Conservation (phyloP, 2,329 filamentous ascomycete species). For the Aspergillus fischeri region DNA sequence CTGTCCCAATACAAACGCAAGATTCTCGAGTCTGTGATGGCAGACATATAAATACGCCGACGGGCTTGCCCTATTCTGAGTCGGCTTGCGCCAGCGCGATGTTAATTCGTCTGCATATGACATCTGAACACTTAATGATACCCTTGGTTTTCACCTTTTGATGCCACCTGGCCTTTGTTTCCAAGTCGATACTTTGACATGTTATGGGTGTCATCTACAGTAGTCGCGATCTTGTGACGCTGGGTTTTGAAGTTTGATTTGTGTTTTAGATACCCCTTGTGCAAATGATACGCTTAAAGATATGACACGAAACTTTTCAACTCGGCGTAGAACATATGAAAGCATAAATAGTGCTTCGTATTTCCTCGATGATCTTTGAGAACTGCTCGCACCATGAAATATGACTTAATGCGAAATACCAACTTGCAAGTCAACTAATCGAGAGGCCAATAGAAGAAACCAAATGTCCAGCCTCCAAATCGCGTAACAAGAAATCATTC, state of each 20-base stretch:
- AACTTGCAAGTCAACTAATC: background rate
- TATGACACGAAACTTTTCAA: too few species aligned
- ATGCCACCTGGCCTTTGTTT: background rate
- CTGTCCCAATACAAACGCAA: slow-evolving; percentile 39
- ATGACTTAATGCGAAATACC: background rate
- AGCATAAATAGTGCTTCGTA: background rate
- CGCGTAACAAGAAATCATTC: background rate
- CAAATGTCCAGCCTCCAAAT: background rate
- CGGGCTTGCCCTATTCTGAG: background rate
- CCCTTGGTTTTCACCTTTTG: background rate
- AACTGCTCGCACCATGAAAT: background rate
- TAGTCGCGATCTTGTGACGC: background rate
- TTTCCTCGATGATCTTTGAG: background rate
- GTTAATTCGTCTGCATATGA: background rate
- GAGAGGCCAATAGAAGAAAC: background rate
- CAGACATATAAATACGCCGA: slow-evolving; percentile 27
- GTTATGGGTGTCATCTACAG: slow-evolving; percentile 1
- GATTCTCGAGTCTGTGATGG: slow-evolving; percentile 43
- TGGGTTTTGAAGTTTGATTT: slow-evolving; percentile 2
- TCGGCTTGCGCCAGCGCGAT: background rate
- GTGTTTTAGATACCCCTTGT: slow-evolving; percentile 18
- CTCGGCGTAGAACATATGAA: background rate
- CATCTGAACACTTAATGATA: background rate
- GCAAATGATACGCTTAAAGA: slow-evolving; percentile 6
- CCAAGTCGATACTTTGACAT: background rate